Base-by-base conservation (phyloP, 306 rosid genomes). In the Trifolium pratense region DNA sequence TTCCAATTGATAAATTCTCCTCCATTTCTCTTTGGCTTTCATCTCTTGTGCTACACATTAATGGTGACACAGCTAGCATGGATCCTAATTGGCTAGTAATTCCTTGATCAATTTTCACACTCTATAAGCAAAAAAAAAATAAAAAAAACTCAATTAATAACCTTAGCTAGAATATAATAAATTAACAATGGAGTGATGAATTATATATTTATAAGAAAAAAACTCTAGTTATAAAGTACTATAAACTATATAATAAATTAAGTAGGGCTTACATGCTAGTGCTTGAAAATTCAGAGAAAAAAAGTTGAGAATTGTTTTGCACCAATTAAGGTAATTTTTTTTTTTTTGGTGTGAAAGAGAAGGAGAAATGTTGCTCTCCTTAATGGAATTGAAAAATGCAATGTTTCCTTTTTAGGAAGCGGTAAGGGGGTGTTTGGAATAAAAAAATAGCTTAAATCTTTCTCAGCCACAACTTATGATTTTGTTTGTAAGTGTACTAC, bases 31-130 rank as follows among this genome's bases (percentile, higher is more conserved):
- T 88, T 71, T 86, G 87, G 26, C 34, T 76, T 56, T 85, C 97
- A 86, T 87, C 92, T 66, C 48, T 71, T 10, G 79, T 45, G 86
- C 75, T 88, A 43, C 49, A 36, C 66, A 83, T 82, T 67, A 85
- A 65, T 25, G 98, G 82, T 70, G 98, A 85, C 87, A 88, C 88
- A 12, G 95, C 84, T 14, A 93, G 89, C 98, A 93, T 93, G 74
- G 32, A 11, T 48, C 31, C 60, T 64, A 64, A 0, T 37, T 64
- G 7, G 65, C 17, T 23, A 56, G 34, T 36, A 36, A 36, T 23
- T 60, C 2, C 5, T 31, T 29, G 13, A 31, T 64, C 40, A 65
- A 20, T 37, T 39, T 40, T 51, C 70, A 2, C 53, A 65, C 70
- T 40, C 52, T 40, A 39, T 16, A 65, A 25, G 9, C 56, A 66